phyloP scores from a whole-genome alignment of 2,329 filamentous ascomycete species.

The Cercospora nicotianae region DNA sequence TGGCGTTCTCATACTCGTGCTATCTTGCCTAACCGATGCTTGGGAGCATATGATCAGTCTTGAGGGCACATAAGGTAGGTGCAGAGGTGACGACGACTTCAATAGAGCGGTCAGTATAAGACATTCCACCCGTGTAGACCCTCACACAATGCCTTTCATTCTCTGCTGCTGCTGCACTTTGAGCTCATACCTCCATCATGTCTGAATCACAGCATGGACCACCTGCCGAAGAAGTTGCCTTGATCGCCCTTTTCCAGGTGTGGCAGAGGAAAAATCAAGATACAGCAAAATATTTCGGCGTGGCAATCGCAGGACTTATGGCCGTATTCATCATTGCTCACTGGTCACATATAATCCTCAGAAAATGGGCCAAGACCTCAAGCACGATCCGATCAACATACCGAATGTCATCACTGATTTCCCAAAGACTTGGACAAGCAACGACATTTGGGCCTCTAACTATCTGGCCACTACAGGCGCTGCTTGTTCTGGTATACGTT shows the following conservation, averaged over 20 bases:
- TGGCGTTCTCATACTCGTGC: background rate
- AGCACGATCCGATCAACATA: background rate
- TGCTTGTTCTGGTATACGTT: constrained; percentile 19
- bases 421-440: background rate
- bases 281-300: constrained; percentile 25
- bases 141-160: background rate
- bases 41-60: background rate
- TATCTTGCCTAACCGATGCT: constrained; percentile 9
- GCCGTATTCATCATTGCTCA: constrained; percentile 21
- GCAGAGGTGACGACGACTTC: background rate
- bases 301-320: constrained; percentile 20
- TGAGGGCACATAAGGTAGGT: background rate
- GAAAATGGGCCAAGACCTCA: constrained; percentile 6
- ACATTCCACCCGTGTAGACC: background rate
- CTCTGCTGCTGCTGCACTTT: background rate
- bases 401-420: constrained; percentile 3
- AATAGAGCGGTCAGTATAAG: constrained; percentile 2
- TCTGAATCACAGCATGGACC: constrained; percentile 12
- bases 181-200: constrained; percentile 12
- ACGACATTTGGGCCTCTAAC: constrained; percentile 11
- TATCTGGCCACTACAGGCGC: constrained; percentile 9
- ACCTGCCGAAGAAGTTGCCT: constrained; percentile 12
- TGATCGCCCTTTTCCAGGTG: constrained; percentile 18
- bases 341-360: constrained; percentile 14
- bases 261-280: constrained; percentile 23